Evolutionary conservation across 2,329 filamentous ascomycete species (phyloP).

Genomic region (Neofusicoccum cordaticola): DNA sequence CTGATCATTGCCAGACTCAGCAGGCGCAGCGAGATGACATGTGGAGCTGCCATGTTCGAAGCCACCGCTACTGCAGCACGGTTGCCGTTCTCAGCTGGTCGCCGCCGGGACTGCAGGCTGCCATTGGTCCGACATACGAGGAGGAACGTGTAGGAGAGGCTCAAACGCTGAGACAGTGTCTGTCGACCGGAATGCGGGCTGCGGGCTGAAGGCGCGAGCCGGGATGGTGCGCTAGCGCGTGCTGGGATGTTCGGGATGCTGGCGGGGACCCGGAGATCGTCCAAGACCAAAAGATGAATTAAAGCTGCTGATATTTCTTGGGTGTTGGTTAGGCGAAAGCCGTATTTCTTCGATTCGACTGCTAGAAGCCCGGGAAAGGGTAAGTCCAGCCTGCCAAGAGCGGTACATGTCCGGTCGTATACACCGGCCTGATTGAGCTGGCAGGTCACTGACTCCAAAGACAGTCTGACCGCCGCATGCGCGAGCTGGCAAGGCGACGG

Average conservation of each 20-base stretch:
- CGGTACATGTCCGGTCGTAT: background rate
- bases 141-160: constrained; percentile 3
- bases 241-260: constrained; percentile 5
- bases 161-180: constrained; percentile 6
- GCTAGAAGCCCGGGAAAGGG: background rate
- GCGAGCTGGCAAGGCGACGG: background rate
- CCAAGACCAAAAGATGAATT: background rate
- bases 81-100: background rate
- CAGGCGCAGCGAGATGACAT: constrained; percentile 8
- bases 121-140: background rate
- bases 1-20: constrained; percentile 10
- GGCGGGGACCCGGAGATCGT: constrained; percentile 4
- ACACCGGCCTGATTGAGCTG: background rate
- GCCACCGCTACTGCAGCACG: constrained; percentile 1
- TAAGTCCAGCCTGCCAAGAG: background rate
- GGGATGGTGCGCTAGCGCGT: background rate
- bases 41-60: background rate
- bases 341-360: background rate
- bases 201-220: background rate
- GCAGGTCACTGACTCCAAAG: background rate
- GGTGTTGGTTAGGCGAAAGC: background rate
- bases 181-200: background rate
- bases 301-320: background rate
- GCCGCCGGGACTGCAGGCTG: background rate
- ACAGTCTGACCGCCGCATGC: background rate